These are phyloP conservation scores for Dothideomycetes sp. DNA, from an alignment of 2,329 filamentous ascomycete genomes.

Conservation along the genomic window DNA sequence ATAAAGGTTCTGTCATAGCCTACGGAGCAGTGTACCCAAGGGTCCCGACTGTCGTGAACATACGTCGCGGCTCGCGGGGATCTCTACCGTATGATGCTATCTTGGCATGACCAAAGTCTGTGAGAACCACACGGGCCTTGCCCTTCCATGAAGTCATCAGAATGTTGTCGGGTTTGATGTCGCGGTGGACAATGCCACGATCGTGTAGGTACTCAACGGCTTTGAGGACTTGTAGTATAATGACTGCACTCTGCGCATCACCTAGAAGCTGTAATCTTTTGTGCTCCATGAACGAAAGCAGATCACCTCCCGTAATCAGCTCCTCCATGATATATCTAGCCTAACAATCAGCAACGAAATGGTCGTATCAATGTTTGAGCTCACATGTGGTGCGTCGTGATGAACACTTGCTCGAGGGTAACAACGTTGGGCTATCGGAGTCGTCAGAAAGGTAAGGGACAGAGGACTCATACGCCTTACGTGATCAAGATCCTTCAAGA, in stretches of 20 bases:
- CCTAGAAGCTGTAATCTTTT: slow-evolving; percentile 33
- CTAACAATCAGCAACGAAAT: not conserved
- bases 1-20: slow-evolving; percentile 20
- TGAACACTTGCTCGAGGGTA: slow-evolving; percentile 44
- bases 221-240: slow-evolving; percentile 44
- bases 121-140: slow-evolving; percentile 44
- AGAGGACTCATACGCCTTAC: slow-evolving; percentile 24
- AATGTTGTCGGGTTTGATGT: slow-evolving; percentile 53
- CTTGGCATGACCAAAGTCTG: slow-evolving; percentile 49
- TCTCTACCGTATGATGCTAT: slow-evolving; percentile 21
- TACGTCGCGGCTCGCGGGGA: slow-evolving; percentile 24
- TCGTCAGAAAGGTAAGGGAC: slow-evolving; percentile 1
- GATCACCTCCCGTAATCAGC: slow-evolving; percentile 47
- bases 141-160: slow-evolving; percentile 43
- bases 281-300: slow-evolving; percentile 47
- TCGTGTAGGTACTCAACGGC: slow-evolving; percentile 49
- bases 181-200: slow-evolving; percentile 46
- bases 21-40: slow-evolving; percentile 48
- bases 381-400: slow-evolving; percentile 39
- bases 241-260: slow-evolving; percentile 42
- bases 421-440: slow-evolving; percentile 43
- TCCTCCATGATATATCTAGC: slow-evolving; percentile 50
- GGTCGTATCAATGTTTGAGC: slow-evolving; percentile 10
- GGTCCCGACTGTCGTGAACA: slow-evolving; percentile 46
- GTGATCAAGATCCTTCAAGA: slow-evolving; percentile 43